Conservation (phyloP, 345 rosid genomes). For the Boechera retrofracta region DNA sequence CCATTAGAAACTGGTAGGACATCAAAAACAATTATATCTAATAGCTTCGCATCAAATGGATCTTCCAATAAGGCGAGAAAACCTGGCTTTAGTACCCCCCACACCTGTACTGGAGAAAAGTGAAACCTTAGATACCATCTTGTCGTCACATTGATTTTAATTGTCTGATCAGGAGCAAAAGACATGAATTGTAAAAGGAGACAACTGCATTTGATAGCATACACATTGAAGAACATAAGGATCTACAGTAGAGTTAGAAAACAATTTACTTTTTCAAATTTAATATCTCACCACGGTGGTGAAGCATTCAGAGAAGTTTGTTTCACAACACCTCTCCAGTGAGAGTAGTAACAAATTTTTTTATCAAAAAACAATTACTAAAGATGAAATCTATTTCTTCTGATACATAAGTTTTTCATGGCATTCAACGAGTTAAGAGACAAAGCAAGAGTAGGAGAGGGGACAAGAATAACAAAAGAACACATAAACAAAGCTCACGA, state of each 20-base stretch:
- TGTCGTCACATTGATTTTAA: conserved; percentile 8
- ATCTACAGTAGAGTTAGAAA: conserved; percentile 17
- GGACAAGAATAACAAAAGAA: conserved; percentile 5
- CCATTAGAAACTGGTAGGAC: conserved; percentile 92
- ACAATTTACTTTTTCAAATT: conserved; percentile 14
- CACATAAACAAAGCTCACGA: conserved; percentile 12
- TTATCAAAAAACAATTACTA: conserved; percentile 1
- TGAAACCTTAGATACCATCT: conserved; percentile 40
- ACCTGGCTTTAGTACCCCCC: conserved; percentile 98
- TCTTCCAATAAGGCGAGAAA: conserved; percentile 91
- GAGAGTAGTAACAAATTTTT: conserved; percentile 18
- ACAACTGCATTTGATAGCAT: conserved; percentile 13
- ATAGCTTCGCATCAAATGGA: conserved; percentile 81
- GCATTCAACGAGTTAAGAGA: conserved; percentile 4
- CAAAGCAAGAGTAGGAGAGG: conserved; percentile 16
- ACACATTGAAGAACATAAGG: conserved; percentile 17
- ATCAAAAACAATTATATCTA: conserved; percentile 92
- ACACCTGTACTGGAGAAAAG: conserved; percentile 76
- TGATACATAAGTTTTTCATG: not conserved
- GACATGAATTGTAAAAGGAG: conserved; percentile 24
- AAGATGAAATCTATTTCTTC: conserved; percentile 16
- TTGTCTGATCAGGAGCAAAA: conserved; percentile 23
- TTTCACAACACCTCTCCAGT: conserved; percentile 3
- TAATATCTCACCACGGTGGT: conserved; percentile 5
- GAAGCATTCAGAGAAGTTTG: conserved; percentile 17